Percentiles rank a stretch among this genome's conserved stretches.
Conservation (phyloP, 441 rosid species). For the Gossypium gossypioides region DNA sequence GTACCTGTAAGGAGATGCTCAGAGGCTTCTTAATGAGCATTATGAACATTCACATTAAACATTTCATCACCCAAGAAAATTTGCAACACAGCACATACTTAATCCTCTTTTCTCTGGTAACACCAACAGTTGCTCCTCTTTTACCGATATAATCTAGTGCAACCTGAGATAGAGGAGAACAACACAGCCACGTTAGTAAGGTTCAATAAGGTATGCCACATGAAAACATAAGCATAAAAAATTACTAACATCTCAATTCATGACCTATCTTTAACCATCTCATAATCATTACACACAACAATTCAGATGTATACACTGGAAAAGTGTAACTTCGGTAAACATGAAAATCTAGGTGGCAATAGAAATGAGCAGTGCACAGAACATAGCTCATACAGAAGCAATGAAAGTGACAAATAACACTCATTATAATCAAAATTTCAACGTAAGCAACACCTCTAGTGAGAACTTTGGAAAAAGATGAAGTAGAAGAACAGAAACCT, state of each 20-base stretch:
- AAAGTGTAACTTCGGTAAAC: background rate
- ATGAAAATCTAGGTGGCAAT: background rate
- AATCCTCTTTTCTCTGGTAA: constrained; percentile 79
- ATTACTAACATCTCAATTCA: background rate
- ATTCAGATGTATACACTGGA: background rate
- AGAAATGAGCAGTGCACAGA: background rate
- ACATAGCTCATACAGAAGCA: background rate
- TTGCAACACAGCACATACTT: constrained; percentile 49
- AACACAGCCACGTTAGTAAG: background rate
- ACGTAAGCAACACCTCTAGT: background rate
- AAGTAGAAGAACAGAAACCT: constrained; percentile 34
- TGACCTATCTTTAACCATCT: background rate
- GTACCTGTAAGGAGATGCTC: constrained; percentile 47
- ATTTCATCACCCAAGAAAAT: constrained; percentile 14
- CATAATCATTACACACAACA: background rate
- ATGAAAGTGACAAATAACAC: background rate
- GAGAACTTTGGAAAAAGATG: background rate
- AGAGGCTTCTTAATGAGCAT: constrained; percentile 24
- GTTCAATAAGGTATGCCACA: background rate
- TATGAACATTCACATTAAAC: constrained; percentile 15
- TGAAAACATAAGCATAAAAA: background rate
- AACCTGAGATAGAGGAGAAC: constrained; percentile 44
- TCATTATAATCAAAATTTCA: constrained; percentile 2
- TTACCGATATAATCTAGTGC: constrained; percentile 93
- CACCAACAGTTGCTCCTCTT: constrained; percentile 92